Conservation (phyloP, 352 stramenopile species). For the Lagenidium sp. region DNA sequence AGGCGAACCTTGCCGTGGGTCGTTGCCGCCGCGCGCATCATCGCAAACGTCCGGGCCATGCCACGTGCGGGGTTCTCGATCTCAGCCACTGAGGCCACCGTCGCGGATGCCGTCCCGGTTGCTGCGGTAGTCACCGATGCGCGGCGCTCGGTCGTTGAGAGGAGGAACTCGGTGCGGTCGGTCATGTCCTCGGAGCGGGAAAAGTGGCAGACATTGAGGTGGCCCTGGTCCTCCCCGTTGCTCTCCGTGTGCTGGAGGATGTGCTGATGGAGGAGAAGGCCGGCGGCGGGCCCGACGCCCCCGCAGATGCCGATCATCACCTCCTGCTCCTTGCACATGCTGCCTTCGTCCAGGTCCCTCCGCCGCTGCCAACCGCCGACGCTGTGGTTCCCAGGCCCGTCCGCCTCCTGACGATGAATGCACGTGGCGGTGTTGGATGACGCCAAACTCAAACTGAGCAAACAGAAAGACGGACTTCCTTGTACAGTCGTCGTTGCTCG, state of each 20-base stretch:
- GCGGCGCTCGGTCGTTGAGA: slow-evolving; percentile 10
- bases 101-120: neutral
- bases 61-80: slow-evolving; percentile 61
- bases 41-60: slow-evolving; percentile 67
- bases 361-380: no score
- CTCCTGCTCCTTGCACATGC: slow-evolving; percentile 24
- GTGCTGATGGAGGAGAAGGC: slow-evolving; percentile 61
- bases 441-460: neutral
- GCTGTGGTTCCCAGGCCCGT: no score
- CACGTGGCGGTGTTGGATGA: no score
- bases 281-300: slow-evolving; percentile 56
- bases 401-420: no score
- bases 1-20: slow-evolving; percentile 28
- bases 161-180: slow-evolving; percentile 53
- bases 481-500: neutral
- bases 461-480: neutral
- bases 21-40: slow-evolving; percentile 43
- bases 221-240: slow-evolving; percentile 48
- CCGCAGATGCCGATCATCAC: slow-evolving; percentile 67
- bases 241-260: slow-evolving; percentile 65
- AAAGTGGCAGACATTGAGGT: slow-evolving; percentile 62
- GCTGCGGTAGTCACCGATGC: neutral
- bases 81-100: neutral
- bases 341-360: neutral
- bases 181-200: slow-evolving; percentile 73